A percentile compares a stretch with the other conserved stretches of the same genome.
Conservation (phyloP, 441 rosid genomes). For the Eruca vesicaria region DNA sequence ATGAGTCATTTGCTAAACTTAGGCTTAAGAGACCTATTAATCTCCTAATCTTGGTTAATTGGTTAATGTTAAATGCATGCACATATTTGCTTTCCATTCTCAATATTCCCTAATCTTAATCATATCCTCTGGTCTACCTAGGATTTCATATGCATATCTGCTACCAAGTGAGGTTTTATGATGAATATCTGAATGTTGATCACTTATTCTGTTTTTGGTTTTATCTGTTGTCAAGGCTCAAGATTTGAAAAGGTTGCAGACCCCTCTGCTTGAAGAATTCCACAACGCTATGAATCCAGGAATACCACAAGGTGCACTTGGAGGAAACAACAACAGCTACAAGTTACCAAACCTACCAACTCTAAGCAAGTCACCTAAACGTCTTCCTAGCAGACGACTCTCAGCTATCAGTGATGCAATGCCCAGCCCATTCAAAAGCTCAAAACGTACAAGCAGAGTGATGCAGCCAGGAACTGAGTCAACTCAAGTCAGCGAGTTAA, state of each 20-base stretch:
- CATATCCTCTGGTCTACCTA: not conserved
- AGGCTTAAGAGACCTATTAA: not conserved
- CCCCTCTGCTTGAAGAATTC: conserved; percentile 71
- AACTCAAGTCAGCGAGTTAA: conserved; percentile 50
- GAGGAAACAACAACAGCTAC: conserved; percentile 34
- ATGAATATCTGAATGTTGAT: conserved; percentile 7
- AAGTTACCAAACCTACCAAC: conserved; percentile 50
- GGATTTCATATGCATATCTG: not conserved
- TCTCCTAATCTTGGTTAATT: not conserved
- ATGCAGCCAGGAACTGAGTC: conserved; percentile 60
- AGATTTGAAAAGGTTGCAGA: conserved; percentile 61
- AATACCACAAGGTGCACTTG: conserved; percentile 38
- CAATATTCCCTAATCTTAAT: not conserved
- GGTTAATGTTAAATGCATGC: not conserved
- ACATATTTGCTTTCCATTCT: not conserved
- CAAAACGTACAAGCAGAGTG: conserved; percentile 32
- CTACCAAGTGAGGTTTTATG: conserved; percentile 1
- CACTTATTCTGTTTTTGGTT: not conserved
- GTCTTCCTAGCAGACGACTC: conserved; percentile 77
- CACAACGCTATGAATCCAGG: conserved; percentile 57
- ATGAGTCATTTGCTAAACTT: conserved; percentile 5
- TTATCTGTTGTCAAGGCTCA: conserved; percentile 48
- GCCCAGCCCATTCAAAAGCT: conserved; percentile 24
- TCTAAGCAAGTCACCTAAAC: conserved; percentile 76
- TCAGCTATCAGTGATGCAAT: conserved; percentile 48